Evolutionary conservation across 345 rosid genomes (phyloP), one percentile per base, ranked within the genome.

Genomic region (Murraya paniculata): DNA sequence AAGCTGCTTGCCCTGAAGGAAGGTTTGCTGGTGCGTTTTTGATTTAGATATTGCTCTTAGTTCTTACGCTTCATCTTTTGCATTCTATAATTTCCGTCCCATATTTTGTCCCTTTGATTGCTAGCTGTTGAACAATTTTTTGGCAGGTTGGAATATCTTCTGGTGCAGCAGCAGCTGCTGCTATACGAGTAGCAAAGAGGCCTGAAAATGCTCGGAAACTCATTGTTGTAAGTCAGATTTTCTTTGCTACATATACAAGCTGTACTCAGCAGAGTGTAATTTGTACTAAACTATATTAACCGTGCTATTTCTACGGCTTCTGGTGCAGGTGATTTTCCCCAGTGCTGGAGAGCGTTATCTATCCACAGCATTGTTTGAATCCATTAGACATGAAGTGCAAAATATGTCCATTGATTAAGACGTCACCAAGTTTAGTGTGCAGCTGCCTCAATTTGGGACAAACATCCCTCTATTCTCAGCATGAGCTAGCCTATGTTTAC

Each of bases 321-420:
- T 8, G 30, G 5, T 70, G 77, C 88, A 93, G 98, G 91, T 84
- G 79, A 22, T 93, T 62, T 88, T 93, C 76, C 94, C 96, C 19
- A 93, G 98, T 58, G 87, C 85, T 25, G 96, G 94, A 14, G 96
- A 93, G 86, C 93, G 94, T 45, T 93, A 93, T 81, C 81, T 91
- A 9, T 90, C 96, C 4, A 81, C 93, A 10, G 80, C 41, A 38
- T 84, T 91, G 64, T 90, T 91, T 36, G 89, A 88, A 22, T 87
- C 94, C 2, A 80, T 86, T 53, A 88, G 85, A 78, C 74, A 9
- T 1, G 92, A 93, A 67, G 90, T 87, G 7, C 88, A 86, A 73
- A 90, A 76, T 71, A 84, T 91, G 87, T 55, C 85, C 36, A 72
- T 88, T 27, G 86, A 87, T 14, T 83, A 74, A 86, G 61, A 36